These are phyloP conservation scores for Hypsizygus marmoreus DNA, from an alignment of 768 basidiomycete species.

Conservation along the genomic window DNA sequence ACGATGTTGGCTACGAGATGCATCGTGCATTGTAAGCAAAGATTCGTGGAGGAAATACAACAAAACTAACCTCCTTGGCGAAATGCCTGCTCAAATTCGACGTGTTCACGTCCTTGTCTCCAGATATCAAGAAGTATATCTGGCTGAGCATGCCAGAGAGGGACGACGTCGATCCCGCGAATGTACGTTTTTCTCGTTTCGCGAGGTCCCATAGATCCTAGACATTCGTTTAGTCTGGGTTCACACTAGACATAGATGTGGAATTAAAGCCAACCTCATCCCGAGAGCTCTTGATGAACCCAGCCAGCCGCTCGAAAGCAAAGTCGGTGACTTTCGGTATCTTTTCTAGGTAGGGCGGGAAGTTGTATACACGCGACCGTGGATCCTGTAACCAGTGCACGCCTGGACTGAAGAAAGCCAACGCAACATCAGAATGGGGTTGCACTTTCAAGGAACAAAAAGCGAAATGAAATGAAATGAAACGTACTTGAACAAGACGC, in stretches of 20 bases:
- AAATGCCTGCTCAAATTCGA: conserved; percentile 63
- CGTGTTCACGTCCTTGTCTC: conserved; percentile 65
- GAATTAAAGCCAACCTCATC: too few species aligned
- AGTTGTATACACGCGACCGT: conserved; percentile 84
- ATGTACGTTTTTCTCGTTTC: conserved; percentile 54
- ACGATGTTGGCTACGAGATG: conserved; percentile 50
- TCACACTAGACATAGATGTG: too few species aligned
- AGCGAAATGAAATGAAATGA: neutral
- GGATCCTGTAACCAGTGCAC: conserved; percentile 91
- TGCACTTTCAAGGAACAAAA: too few species aligned
- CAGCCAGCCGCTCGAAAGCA: conserved; percentile 74
- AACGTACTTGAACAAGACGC: conserved; percentile 55
- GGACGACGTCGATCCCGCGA: conserved; percentile 89
- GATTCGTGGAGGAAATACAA: neutral
- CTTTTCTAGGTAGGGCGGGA: conserved; percentile 65
- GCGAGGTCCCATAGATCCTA: conserved; percentile 72
- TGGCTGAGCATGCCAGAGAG: conserved; percentile 82
- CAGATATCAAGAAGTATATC: conserved; percentile 85
- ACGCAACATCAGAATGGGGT: conserved; percentile 8
- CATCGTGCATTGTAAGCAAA: conserved; percentile 4
- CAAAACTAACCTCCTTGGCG: conserved; percentile 49
- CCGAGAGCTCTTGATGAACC: conserved; percentile 76
- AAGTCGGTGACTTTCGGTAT: conserved; percentile 83
- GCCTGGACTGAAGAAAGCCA: conserved; percentile 59
- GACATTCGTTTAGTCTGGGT: too few species aligned